These are phyloP conservation scores for Aureobasidium leucospermi DNA, from an alignment of 2,329 filamentous ascomycete species.

Conservation along the genomic window DNA sequence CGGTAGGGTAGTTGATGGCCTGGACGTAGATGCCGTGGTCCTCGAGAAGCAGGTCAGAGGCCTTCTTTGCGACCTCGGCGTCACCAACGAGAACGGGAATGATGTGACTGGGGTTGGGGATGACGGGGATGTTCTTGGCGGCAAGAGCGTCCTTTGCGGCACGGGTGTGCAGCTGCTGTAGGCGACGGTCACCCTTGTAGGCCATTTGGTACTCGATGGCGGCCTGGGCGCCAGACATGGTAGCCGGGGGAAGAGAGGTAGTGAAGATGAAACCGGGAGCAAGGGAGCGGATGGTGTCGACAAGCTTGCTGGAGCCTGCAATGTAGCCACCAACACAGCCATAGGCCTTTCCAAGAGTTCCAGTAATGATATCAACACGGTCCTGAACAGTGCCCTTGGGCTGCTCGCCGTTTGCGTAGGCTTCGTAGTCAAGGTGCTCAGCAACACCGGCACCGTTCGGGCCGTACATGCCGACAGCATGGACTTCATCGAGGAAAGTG, in stretches of 20 bases:
- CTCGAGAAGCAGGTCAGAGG: slow-evolving; percentile 83
- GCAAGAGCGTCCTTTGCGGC: slow-evolving; percentile 81
- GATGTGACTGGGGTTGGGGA: slow-evolving; percentile 96
- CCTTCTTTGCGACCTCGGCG: slow-evolving; percentile 83
- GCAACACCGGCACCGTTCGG: slow-evolving; percentile 92
- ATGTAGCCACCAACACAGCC: slow-evolving; percentile 98
- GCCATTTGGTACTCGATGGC: slow-evolving; percentile 91
- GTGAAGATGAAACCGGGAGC: slow-evolving; percentile 99
- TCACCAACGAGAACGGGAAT: slow-evolving; percentile 90
- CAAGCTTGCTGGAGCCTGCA: slow-evolving; percentile 75
- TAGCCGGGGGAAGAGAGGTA: slow-evolving; percentile 88
- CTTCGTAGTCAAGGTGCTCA: slow-evolving; percentile 92
- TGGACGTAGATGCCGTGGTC: slow-evolving; percentile 95
- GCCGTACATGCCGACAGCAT: slow-evolving; percentile 98
- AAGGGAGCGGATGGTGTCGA: slow-evolving; percentile 88
- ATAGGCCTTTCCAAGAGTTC: slow-evolving; percentile 94
- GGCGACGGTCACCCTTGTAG: slow-evolving; percentile 75
- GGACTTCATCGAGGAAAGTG: slow-evolving; percentile 96
- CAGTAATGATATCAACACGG: slow-evolving; percentile 94
- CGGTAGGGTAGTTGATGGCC: slow-evolving; percentile 97
- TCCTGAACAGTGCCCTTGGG: slow-evolving; percentile 85
- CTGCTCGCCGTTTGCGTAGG: slow-evolving; percentile 61
- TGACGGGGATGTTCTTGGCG: slow-evolving; percentile 82
- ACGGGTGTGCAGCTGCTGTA: slow-evolving; percentile 94
- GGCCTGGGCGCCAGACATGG: slow-evolving; percentile 87